Conservation (phyloP, 805 yeast genomes). For the Metschnikowia bowlesiae region DNA sequence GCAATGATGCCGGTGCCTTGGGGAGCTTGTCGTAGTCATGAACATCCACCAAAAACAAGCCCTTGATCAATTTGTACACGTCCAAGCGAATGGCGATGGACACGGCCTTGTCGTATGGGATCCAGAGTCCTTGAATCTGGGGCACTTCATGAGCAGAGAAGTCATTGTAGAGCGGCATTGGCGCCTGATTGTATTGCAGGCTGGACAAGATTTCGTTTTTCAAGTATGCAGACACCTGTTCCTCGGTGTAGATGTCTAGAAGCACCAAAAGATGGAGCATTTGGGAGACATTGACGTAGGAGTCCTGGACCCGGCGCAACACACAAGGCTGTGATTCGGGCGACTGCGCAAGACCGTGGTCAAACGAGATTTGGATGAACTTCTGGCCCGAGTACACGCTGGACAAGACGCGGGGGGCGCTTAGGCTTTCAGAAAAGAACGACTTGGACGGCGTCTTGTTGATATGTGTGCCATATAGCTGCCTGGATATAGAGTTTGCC, state of each 20-base stretch:
- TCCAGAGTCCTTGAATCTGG: constrained; percentile 36
- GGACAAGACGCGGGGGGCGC: constrained; percentile 9
- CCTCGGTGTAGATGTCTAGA: constrained; percentile 22
- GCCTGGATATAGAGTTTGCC: constrained; percentile 34
- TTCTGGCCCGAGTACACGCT: constrained; percentile 36
- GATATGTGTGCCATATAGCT: constrained; percentile 34
- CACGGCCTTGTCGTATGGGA: constrained; percentile 42
- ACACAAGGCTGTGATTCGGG: constrained; percentile 14
- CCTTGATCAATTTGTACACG: constrained; percentile 34
- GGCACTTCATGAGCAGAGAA: constrained; percentile 24
- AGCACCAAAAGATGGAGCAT: constrained; percentile 31
- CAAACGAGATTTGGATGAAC: constrained; percentile 31
- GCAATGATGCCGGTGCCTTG: constrained; percentile 3
- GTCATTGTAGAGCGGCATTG: constrained; percentile 24
- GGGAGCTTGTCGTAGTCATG: constrained; percentile 41
- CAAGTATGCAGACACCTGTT: constrained; percentile 28
- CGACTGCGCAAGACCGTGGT: neutral
- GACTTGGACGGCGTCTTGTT: constrained; percentile 13
- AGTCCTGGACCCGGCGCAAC: constrained; percentile 40
- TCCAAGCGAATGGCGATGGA: constrained; percentile 35
- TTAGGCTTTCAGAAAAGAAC: neutral
- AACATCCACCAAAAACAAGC: constrained; percentile 39
- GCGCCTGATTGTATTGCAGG: constrained; percentile 23
- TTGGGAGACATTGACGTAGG: constrained; percentile 37
- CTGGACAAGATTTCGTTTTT: constrained; percentile 31